phyloP scores from a whole-genome alignment of 179 eudicot species.

The Camellia oleifera region DNA sequence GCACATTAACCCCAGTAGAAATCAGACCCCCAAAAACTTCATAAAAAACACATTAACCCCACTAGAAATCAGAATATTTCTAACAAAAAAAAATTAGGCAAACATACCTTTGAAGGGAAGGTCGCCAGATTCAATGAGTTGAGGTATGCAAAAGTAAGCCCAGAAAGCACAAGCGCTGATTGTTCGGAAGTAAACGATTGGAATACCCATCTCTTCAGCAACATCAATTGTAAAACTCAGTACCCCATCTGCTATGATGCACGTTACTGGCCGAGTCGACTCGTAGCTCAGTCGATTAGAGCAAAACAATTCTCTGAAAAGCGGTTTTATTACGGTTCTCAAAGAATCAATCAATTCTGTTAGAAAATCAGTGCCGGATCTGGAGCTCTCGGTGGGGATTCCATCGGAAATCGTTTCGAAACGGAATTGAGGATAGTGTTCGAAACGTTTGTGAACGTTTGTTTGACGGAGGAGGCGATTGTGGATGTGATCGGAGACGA shows the following conservation, averaged over 20 bases:
- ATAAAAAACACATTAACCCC: too few relatives aligned
- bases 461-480: slow-evolving; percentile 21
- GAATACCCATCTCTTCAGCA: slow-evolving; percentile 25
- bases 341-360: slow-evolving; percentile 7
- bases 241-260: slow-evolving; percentile 28
- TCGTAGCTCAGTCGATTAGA: background rate
- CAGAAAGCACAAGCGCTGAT: slow-evolving; percentile 19
- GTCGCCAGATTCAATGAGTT: slow-evolving; percentile 24
- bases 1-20: too few relatives aligned
- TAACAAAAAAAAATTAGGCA: background rate
- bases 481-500: slow-evolving; percentile 22
- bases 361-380: background rate
- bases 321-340: background rate
- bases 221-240: slow-evolving; percentile 12
- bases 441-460: slow-evolving; percentile 7
- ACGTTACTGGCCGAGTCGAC: slow-evolving; percentile 3
- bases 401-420: slow-evolving; percentile 22
- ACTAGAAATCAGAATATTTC: too few relatives aligned
- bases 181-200: slow-evolving; percentile 21
- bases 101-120: slow-evolving; percentile 25
- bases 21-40: too few relatives aligned
- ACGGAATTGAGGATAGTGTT: slow-evolving; percentile 6
- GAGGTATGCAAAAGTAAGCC: slow-evolving; percentile 21
- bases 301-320: slow-evolving; percentile 4
- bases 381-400: slow-evolving; percentile 13